phyloP scores from a whole-genome alignment of 1,284 basidiomycete genomes.

The Ustilago curta region DNA sequence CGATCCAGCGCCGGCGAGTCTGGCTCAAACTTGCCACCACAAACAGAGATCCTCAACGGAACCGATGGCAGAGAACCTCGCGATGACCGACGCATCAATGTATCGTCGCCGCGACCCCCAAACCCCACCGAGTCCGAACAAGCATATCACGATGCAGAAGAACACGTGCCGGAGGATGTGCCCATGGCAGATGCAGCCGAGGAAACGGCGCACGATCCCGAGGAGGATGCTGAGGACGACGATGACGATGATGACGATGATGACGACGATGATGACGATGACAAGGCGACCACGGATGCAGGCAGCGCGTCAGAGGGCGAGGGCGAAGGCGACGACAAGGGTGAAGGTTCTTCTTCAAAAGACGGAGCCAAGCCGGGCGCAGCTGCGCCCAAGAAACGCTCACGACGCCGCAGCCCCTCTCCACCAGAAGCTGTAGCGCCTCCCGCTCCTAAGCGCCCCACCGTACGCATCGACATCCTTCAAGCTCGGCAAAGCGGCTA shows the following conservation, averaged over 20 bases:
- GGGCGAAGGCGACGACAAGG: conserved; percentile 36
- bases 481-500: conserved; percentile 53
- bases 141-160: conserved; percentile 29
- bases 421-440: conserved; percentile 30
- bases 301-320: conserved; percentile 54
- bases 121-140: conserved; percentile 16
- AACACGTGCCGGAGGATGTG: conserved; percentile 23
- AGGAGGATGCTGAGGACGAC: conserved; percentile 20
- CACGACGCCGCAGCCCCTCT: conserved; percentile 37
- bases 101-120: conserved; percentile 12
- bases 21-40: conserved; percentile 17
- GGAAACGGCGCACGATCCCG: conserved; percentile 1
- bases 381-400: conserved; percentile 28
- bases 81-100: conserved; percentile 22
- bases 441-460: conserved; percentile 38
- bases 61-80: conserved; percentile 7
- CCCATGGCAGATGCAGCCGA: conserved; percentile 26
- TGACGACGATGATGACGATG: conserved; percentile 49
- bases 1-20: conserved; percentile 32
- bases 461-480: conserved; percentile 39
- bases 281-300: conserved; percentile 43
- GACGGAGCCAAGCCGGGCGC: conserved; percentile 36
- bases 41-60: conserved; percentile 9
- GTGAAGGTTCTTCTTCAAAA: conserved; percentile 36
- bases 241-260: conserved; percentile 33